Percentiles rank a stretch among this genome's conserved stretches.
phyloP scores from a whole-genome alignment of 345 rosid species.

The Anastatica hierochuntica region DNA sequence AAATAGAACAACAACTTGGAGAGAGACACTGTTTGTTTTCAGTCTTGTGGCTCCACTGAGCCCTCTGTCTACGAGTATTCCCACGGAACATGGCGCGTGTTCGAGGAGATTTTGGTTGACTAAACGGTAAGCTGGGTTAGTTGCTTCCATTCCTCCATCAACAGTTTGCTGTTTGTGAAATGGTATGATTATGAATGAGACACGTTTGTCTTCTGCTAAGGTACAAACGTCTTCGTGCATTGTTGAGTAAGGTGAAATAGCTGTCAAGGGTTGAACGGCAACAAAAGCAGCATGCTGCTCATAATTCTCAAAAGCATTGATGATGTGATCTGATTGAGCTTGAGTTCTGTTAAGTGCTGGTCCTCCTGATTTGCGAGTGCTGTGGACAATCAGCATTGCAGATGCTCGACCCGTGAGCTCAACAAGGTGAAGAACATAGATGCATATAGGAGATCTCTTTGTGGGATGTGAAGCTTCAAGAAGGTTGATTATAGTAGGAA shows the following conservation, averaged over 20 bases:
- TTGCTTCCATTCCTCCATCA: slow-evolving; percentile 93
- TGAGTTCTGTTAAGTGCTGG: slow-evolving; percentile 77
- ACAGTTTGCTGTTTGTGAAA: slow-evolving; percentile 93
- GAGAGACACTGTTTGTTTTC: slow-evolving; percentile 44
- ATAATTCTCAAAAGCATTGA: slow-evolving; percentile 73
- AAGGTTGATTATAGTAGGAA: slow-evolving; percentile 79
- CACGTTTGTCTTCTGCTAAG: slow-evolving; percentile 83
- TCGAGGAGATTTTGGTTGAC: slow-evolving; percentile 71
- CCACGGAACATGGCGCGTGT: slow-evolving; percentile 80
- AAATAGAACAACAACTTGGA: slow-evolving; percentile 63
- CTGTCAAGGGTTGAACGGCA: slow-evolving; percentile 76
- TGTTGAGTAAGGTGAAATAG: slow-evolving; percentile 85
- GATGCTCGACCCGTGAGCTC: slow-evolving; percentile 96
- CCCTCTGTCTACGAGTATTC: slow-evolving; percentile 85
- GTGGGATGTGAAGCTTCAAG: slow-evolving; percentile 79
- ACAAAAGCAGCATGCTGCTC: slow-evolving; percentile 53
- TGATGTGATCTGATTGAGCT: slow-evolving; percentile 92
- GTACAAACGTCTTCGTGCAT: slow-evolving; percentile 92
- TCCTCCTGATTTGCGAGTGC: slow-evolving; percentile 55
- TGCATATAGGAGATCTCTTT: slow-evolving; percentile 62
- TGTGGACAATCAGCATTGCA: slow-evolving; percentile 88
- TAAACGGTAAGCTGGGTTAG: slow-evolving; percentile 67
- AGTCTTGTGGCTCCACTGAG: slow-evolving; percentile 46
- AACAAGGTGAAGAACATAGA: slow-evolving; percentile 81
- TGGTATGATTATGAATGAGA: slow-evolving; percentile 65